Base-by-base conservation (phyloP, 2,329 filamentous ascomycete genomes). In the Nemania sp. region DNA sequence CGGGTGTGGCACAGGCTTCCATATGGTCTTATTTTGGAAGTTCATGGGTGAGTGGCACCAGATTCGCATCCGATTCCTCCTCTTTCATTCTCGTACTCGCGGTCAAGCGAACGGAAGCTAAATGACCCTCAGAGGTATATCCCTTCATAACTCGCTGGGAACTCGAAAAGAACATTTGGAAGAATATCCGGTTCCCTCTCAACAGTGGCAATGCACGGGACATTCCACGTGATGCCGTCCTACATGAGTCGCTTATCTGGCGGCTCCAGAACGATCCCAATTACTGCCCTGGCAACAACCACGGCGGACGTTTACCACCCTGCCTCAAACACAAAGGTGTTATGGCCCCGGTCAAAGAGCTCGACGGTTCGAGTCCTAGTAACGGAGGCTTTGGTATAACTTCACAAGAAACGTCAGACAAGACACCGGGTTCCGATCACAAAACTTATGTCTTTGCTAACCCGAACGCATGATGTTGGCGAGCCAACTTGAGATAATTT, bases 81-180 rank as follows among this genome's bases (percentile, higher is more conserved):
- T 15, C 3, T 11, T 20, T 20, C 9, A 2, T 33, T 6, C 23
- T 23, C 3, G 14, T 14, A 15, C 20, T 4, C 7, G 8, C 15
- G 12, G 5, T 22, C n/a, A 49, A 33, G 34, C 9, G 15, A 7
- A 5, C 2, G n/a, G 26, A 54, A 17, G 22, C 49, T 56, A n/a
- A 61, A 23, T 15, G 15, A n/a, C 12, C 3, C 43, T 36, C 46
- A 66, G 74, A 76, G 66, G 71, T 62, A 49, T 60, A 75, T 1
- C 74, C 74, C 0, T 59, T 73, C 50, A 66, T 76, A 33, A 73
- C 70, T 0, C 72, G 74, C 3, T 75, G 72, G 71, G 74, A 77
- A 39, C 61, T 76, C 15, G 64, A 66, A 9, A 51, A 62, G 17
- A 64, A 64, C 20, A 50, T 59, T 8, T 74, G 70, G 71, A 61